These are phyloP conservation scores for Lippia alba DNA, from an alignment of 305 asterid species.

Conservation along the genomic window DNA sequence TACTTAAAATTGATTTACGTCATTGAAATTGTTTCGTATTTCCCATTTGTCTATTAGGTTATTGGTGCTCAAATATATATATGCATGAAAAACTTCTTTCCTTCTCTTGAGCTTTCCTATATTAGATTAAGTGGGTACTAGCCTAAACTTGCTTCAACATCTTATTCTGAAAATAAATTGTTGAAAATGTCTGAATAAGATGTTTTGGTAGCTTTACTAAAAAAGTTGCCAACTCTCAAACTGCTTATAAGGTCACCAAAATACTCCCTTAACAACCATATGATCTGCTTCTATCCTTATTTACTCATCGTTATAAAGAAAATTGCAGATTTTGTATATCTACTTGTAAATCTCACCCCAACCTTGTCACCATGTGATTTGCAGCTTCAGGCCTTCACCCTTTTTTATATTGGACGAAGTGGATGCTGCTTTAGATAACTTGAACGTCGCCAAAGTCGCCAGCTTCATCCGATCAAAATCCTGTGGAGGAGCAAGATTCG, in stretches of 20 bases:
- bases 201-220: too few species aligned
- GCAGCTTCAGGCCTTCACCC: constrained; percentile 97
- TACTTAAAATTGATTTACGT: neutral
- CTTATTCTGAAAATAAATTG: too few species aligned
- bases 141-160: too few species aligned
- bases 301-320: neutral
- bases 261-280: too few species aligned
- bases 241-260: too few species aligned
- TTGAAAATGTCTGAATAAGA: too few species aligned
- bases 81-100: neutral
- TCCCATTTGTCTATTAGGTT: neutral
- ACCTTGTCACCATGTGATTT: constrained; percentile 26
- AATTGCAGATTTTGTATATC: constrained; percentile 7
- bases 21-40: neutral
- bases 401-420: constrained; percentile 98
- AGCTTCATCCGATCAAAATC: constrained; percentile 94
- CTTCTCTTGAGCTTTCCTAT: neutral
- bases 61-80: neutral
- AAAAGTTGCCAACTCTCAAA: too few species aligned
- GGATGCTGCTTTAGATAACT: constrained; percentile 96
- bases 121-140: neutral
- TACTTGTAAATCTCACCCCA: neutral
- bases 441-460: constrained; percentile 97
- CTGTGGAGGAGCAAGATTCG: constrained; percentile 72
- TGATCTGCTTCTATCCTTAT: neutral